phyloP scores from a whole-genome alignment of 208 protist species.

The Trypanosoma cruzi region DNA sequence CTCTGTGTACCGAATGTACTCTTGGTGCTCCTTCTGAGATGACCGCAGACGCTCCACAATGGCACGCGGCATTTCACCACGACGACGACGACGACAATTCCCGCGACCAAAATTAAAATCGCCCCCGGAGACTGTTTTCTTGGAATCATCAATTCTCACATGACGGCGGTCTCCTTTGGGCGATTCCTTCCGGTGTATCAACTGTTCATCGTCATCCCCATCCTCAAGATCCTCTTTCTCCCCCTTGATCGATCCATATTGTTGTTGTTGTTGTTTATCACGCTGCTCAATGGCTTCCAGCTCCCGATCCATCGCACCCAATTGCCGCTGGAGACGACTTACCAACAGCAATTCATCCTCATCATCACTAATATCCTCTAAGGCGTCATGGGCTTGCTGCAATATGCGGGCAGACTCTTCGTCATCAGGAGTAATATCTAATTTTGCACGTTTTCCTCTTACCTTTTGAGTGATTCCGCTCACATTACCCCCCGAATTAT shows the following conservation, averaged over 20 bases:
- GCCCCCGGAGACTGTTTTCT: neutral
- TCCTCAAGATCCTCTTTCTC: slow-evolving; percentile 17
- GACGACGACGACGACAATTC: slow-evolving; percentile 14
- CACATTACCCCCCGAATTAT: slow-evolving; percentile 13
- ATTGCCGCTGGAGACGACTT: slow-evolving; percentile 46
- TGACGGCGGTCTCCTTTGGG: slow-evolving; percentile 1
- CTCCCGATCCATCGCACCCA: slow-evolving; percentile 53
- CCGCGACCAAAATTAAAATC: neutral
- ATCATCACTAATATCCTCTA: slow-evolving; percentile 33
- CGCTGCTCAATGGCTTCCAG: slow-evolving; percentile 36
- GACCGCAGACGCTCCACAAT: slow-evolving; percentile 70
- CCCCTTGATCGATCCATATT: neutral
- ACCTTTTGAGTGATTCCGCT: neutral
- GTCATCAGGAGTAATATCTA: neutral
- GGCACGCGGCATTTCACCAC: slow-evolving; percentile 59
- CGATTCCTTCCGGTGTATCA: neutral
- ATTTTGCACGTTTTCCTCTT: neutral
- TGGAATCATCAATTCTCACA: slow-evolving; percentile 2
- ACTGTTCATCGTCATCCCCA: neutral
- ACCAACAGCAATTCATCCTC: slow-evolving; percentile 70
- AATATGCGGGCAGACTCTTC: slow-evolving; percentile 6
- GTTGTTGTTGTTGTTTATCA: slow-evolving; percentile 4
- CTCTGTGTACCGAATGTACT: slow-evolving; percentile 88
- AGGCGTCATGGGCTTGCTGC: slow-evolving; percentile 4
- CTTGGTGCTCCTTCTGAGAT: slow-evolving; percentile 62